Evolutionary conservation across 2,329 filamentous ascomycete genomes (phyloP), one percentile per base, ranked within the genome.

Genomic region (Xylariaceae sp.): DNA sequence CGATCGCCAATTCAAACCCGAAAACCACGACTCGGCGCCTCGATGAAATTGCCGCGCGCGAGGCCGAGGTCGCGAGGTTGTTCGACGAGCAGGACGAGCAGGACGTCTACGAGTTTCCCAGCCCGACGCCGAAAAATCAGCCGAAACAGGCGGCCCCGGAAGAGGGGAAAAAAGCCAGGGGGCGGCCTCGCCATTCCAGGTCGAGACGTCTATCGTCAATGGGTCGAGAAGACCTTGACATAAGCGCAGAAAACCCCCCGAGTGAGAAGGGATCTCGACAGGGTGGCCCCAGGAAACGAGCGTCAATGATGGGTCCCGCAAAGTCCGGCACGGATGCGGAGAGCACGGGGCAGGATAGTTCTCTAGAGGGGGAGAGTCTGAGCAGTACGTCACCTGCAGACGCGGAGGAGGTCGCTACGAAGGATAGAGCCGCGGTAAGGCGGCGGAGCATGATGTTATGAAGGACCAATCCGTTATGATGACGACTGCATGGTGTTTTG

Each of bases 371-470:
- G 18, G 72, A 74, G 44, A 74, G 71, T 48, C 59, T 67, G 32
- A 59, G 54, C 46, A 67, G 65, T 52, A 50, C 60, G 7, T 68
- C 63, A 2, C 66, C 70, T 1, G 67, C 49, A 7, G 70, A 68
- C 20, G 61, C 57, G 21, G 69, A 60, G 3, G 65, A 52, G 16
- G 44, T 58, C 2, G 42, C 62, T 19, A 56, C 60, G 12, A 64
- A 65, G 37, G 73, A 75, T 49, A 68, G 69, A 26, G 51, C 66
- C 53, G 74, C 67, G 32, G 75, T 77, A 55, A 74, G 82, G 65
- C 74, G 83, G 61, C 75, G 81, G 64, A 85, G 81, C 67, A 85
- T 84, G 80, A 84, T 86, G 81, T 69, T 85, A 70, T 84, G 75
- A 81, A 53, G 48, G 47, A 40, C 41, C 20, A 37, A 46, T 45